These are phyloP conservation scores for Kwoniella shivajii DNA, from an alignment of 1,284 basidiomycete species.

Conservation along the genomic window DNA sequence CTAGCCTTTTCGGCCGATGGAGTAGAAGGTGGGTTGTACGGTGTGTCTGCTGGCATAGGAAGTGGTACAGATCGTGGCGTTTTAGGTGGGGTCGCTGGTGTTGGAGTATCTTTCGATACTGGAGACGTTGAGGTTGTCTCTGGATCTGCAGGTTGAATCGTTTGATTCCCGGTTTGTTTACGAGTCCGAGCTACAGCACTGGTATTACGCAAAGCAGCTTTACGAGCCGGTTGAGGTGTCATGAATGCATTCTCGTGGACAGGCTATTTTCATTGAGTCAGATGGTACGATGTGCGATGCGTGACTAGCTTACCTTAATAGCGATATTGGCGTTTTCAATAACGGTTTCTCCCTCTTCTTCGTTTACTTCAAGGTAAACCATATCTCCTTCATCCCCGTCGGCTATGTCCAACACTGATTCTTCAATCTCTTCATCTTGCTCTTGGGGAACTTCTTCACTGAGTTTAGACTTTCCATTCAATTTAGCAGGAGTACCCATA, in stretches of 20 bases:
- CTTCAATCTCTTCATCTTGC: constrained; percentile 20
- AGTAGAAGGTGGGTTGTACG: constrained; percentile 23
- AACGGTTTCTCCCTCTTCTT: constrained; percentile 23
- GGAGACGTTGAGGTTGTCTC: neutral
- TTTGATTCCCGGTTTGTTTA: constrained; percentile 2
- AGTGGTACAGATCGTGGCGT: constrained; percentile 34
- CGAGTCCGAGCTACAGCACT: constrained; percentile 36
- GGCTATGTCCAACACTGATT: constrained; percentile 29
- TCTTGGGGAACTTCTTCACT: constrained; percentile 10
- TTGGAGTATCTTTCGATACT: neutral
- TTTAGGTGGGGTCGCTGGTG: constrained; percentile 13
- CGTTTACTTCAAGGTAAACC: constrained; percentile 43
- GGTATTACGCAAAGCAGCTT: constrained; percentile 30
- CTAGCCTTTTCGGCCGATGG: neutral
- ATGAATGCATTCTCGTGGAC: constrained; percentile 36
- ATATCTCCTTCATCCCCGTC: constrained; percentile 47
- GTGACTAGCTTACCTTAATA: neutral
- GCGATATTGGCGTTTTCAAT: neutral
- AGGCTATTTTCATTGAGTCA: constrained; percentile 9
- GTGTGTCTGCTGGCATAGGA: constrained; percentile 26
- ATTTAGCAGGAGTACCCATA: constrained; percentile 4
- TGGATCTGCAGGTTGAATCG: neutral
- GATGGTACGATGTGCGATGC: neutral
- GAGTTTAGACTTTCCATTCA: constrained; percentile 14
- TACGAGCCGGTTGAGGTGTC: constrained; percentile 35